These are phyloP conservation scores for Globisporangium splendens DNA, from an alignment of 352 stramenopile genomes.

Conservation along the genomic window DNA sequence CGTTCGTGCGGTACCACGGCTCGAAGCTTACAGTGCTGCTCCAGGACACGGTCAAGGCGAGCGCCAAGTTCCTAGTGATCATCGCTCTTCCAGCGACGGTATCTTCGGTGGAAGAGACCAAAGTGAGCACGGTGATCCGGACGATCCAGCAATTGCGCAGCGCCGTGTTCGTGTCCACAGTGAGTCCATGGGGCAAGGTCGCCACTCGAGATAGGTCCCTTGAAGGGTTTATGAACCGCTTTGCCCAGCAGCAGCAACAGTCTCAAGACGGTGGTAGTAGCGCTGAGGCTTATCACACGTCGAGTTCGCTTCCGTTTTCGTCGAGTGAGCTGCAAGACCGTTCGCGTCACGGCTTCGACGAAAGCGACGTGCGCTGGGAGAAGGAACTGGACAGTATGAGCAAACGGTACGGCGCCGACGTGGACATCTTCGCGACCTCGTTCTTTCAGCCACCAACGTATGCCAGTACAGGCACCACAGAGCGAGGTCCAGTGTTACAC, in stretches of 20 bases:
- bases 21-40: constrained; percentile 78
- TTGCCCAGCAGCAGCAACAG: constrained; percentile 33
- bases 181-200: constrained; percentile 11
- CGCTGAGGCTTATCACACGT: neutral
- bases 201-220: constrained; percentile 41
- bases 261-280: constrained; percentile 4
- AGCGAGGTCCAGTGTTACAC: neutral
- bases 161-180: constrained; percentile 23
- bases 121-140: constrained; percentile 26
- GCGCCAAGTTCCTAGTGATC: constrained; percentile 50
- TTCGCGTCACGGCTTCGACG: neutral
- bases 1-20: constrained; percentile 72
- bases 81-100: constrained; percentile 27
- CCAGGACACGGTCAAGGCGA: constrained; percentile 69
- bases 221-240: constrained; percentile 65
- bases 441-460: constrained; percentile 20
- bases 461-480: constrained; percentile 1
- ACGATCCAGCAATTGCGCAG: constrained; percentile 42
- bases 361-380: constrained; percentile 23
- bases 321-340: constrained; percentile 41
- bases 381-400: constrained; percentile 53
- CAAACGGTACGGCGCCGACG: constrained; percentile 42
- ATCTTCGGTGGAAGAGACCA: constrained; percentile 8
- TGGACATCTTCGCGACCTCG: constrained; percentile 22
- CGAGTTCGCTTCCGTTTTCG: constrained; percentile 30